Evolutionary conservation across 23 red algal genomes (phyloP), one percentile per base, ranked within the genome.

Genomic region (Cyanidioschyzon merolae): DNA sequence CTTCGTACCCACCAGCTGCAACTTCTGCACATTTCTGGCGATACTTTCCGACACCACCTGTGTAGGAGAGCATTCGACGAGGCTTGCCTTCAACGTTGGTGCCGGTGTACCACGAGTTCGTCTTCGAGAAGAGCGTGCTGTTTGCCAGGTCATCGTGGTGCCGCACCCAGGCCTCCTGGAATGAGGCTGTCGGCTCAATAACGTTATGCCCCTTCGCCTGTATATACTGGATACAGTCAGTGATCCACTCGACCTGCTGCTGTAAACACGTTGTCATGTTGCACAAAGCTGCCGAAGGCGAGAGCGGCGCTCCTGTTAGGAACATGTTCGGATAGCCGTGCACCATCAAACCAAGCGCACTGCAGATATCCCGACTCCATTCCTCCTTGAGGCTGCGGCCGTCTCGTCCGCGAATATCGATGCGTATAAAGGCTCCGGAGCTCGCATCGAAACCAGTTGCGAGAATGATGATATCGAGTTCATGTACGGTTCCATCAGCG

Each of bases 321-420:
- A 71, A 71, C 63, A 71, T 27, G 63, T 71, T 71, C 63, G 63
- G 63, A 35, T 71, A 71, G n/a, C 63, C 63, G 63, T 71, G 63
- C 63, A 71, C 63, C 63, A 71, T 71, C 16, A 71, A 12, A 35
- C 63, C 63, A 27, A 71, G 63, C 29, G 63, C 12, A 27, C n/a
- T 71, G 12, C 63, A 27, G 63, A 71, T 71, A 27, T 71, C 63
- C 12, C 63, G 63, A 27, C 63, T 71, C 63, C 63, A 71, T 25
- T 71, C 63, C 7, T 71, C 63, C 12, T 27, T 7, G 2, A 71
- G 29, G 29, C 63, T 71, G 63, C 63, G 63, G 3, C 63, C 63
- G 63, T 32, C 63, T 3, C 63, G 63, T 35, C 63, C 63, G 16
- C 63, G 63, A 35, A 71, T 71, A 27, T 71, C 63, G 63, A 71